Base-by-base conservation (phyloP, 768 basidiomycete genomes). In the Mycena belliarum region DNA sequence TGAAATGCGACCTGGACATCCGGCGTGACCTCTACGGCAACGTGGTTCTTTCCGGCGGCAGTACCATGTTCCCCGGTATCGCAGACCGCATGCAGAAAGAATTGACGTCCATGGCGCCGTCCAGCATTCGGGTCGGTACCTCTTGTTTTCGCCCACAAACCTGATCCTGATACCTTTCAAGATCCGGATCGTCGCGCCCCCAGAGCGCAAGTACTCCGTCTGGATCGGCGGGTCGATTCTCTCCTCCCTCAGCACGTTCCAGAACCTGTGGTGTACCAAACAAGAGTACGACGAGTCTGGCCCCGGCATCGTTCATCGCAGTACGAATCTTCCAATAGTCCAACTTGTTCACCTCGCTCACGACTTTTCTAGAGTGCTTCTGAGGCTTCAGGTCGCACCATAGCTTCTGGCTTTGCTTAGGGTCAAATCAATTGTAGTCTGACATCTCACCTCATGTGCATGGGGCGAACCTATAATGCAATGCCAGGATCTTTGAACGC, bases 51-150 rank as follows among this genome's bases (percentile, higher is more conserved):
- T 59, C 58, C 21, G 62, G 62, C 35, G 62, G 62, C 20, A 63
- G 43, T 37, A 63, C 62, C 42, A 63, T 63, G 62, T 63, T 60
- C 55, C 62, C 62, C 24, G 62, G 62, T 28, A 56, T 63, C n/a
- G 51, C 58, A 82, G 51, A 84, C 81, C 79, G 86, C 64, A 85
- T 87, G 84, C 82, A 85, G 74, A 86, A 84, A 78, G 86, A 88
- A 74, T 79, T 88, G 66, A 83, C 81, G 52, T 73, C 80, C 23
- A 78, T 85, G 63, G 79, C 83, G 54, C 83, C 86, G 40, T 79
- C 82, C 56, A 83, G 82, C 66, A 82, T 88, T 80, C 85, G 85
- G 81, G 75, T 73, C 7, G 6, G 46, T 42, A n/a, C n/a, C 16
- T 6, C 23, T 29, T 10, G 20, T 10, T 18, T n/a, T n/a, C n/a